Conservation (phyloP, 306 rosid species). For the Citrullus colocynthis region DNA sequence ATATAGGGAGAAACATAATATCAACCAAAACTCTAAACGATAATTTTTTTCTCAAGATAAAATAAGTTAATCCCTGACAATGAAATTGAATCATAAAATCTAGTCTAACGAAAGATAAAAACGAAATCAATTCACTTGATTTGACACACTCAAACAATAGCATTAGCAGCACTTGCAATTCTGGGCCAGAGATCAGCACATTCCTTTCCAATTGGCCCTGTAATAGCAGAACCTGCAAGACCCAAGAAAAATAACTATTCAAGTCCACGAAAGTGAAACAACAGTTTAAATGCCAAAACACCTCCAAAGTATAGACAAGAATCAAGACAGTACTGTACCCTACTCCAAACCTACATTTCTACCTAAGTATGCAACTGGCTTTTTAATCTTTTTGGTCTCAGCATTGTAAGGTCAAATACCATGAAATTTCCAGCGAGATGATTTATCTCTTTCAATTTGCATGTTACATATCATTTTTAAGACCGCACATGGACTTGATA, state of each 20-base stretch:
- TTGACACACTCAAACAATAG: not conserved
- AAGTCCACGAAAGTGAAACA: not conserved
- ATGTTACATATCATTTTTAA: not conserved
- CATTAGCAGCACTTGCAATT: slow-evolving; percentile 13
- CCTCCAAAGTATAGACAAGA: not conserved
- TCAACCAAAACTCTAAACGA: not conserved
- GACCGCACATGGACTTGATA: not conserved
- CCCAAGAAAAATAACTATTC: not conserved
- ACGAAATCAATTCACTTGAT: not conserved
- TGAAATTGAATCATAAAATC: not conserved
- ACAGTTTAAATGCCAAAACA: not conserved
- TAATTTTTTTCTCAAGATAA: not conserved
- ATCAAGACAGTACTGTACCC: not conserved
- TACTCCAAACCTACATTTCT: not conserved
- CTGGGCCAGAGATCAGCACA: slow-evolving; percentile 14
- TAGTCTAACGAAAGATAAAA: not conserved
- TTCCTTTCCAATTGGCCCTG: slow-evolving; percentile 15
- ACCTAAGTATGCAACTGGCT: not conserved
- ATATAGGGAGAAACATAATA: not conserved
- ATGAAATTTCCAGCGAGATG: not conserved
- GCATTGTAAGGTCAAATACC: not conserved
- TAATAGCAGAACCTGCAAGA: slow-evolving; percentile 6
- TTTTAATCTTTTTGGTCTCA: not conserved
- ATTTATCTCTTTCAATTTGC: not conserved
- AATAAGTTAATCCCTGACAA: not conserved